Conservation (phyloP, 2,329 filamentous ascomycete genomes). For the Rhinocladiella mackenziei region DNA sequence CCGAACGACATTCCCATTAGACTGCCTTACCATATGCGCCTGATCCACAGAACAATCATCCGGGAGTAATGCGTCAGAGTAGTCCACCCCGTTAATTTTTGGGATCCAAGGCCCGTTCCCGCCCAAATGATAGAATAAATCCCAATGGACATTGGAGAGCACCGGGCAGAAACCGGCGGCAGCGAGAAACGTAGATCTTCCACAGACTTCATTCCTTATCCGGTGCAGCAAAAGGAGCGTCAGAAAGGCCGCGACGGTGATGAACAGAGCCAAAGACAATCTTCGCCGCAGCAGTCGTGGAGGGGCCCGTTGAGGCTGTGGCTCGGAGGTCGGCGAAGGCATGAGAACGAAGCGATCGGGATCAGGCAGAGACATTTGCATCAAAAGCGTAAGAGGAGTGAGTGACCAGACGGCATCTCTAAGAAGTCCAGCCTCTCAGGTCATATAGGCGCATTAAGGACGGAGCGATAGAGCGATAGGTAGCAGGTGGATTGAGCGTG, state of each 20-base stretch:
- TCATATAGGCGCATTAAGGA: too few species aligned
- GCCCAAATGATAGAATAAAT: conserved; percentile 52
- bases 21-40: conserved; percentile 53
- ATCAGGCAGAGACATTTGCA: conserved; percentile 4
- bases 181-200: conserved; percentile 5
- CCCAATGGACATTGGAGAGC: conserved; percentile 37
- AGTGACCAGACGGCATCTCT: too few species aligned
- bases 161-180: conserved; percentile 9
- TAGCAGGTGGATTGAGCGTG: too few species aligned
- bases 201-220: conserved; percentile 4
- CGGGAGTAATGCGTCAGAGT: conserved; percentile 43
- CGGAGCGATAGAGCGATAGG: too few species aligned
- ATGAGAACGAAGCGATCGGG: conserved; percentile 4
- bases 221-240: conserved; percentile 4
- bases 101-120: conserved; percentile 56
- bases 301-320: neutral
- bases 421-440: too few species aligned
- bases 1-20: neutral
- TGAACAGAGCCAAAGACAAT: conserved; percentile 5
- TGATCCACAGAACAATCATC: conserved; percentile 51
- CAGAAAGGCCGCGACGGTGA: conserved; percentile 7
- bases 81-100: conserved; percentile 42
- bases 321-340: conserved; percentile 2
- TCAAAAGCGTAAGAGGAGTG: neutral
- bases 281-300: conserved; percentile 3